Evolutionary conservation across 306 rosid genomes (phyloP).

Genomic region (Quercus mongolica): DNA sequence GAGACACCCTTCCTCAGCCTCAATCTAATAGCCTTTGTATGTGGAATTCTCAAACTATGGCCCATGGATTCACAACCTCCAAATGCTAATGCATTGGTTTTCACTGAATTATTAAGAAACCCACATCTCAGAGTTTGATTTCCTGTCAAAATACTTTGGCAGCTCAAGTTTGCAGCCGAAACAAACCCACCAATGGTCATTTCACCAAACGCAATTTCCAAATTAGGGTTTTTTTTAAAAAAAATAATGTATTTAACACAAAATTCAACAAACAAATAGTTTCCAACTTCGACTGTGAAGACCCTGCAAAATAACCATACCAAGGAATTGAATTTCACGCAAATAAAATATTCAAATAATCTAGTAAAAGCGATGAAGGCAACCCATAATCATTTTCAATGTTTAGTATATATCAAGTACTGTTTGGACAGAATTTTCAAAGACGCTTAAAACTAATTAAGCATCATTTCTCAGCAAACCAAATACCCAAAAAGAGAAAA

Average conservation of each 20-base stretch:
- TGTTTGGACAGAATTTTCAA: no score
- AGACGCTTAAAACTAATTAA: neutral
- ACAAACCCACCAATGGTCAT: constrained; percentile 64
- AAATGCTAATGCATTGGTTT: constrained; percentile 44
- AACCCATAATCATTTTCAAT: neutral
- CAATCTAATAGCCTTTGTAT: constrained; percentile 22
- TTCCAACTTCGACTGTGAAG: neutral
- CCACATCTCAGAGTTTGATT: constrained; percentile 21
- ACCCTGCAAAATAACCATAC: constrained; percentile 6
- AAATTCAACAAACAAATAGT: neutral
- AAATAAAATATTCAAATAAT: neutral
- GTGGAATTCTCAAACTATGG: constrained; percentile 25
- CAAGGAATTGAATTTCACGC: neutral
- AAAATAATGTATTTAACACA: neutral
- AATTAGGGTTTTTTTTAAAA: neutral
- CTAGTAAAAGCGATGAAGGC: neutral
- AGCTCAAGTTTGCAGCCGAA: constrained; percentile 54
- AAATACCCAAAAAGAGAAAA: neutral
- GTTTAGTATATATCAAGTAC: no score
- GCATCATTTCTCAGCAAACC: neutral
- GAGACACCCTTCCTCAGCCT: constrained; percentile 30
- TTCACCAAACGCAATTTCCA: constrained; percentile 18
- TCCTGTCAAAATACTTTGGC: constrained; percentile 16
- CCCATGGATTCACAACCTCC: constrained; percentile 50
- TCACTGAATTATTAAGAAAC: constrained; percentile 18